These are phyloP conservation scores for Sclerotinia minor DNA, from an alignment of 2,329 filamentous ascomycete species.

Conservation along the genomic window DNA sequence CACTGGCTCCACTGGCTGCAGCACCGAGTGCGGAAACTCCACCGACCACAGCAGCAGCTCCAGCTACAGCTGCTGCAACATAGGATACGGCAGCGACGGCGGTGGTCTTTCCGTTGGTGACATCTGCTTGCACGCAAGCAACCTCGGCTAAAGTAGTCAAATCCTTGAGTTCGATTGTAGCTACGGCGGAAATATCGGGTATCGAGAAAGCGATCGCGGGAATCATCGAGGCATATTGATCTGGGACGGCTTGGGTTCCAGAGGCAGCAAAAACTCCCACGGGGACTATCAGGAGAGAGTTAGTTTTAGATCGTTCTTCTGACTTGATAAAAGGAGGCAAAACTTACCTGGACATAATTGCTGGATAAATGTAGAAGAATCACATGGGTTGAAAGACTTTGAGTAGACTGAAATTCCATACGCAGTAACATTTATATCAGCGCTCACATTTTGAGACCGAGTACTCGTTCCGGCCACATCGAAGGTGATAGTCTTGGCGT, in stretches of 20 bases:
- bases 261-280: conserved; percentile 69
- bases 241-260: conserved; percentile 71
- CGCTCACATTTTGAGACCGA: conserved; percentile 76
- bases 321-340: not conserved
- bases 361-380: conserved; percentile 61
- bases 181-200: conserved; percentile 85
- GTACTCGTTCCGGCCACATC: conserved; percentile 77
- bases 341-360: conserved; percentile 74
- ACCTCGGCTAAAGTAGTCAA: conserved; percentile 61
- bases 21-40: conserved; percentile 69
- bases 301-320: conserved; percentile 14
- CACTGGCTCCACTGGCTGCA: conserved; percentile 51
- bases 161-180: conserved; percentile 72
- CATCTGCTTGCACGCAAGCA: conserved; percentile 78
- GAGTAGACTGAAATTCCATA: conserved; percentile 82
- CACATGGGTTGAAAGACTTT: conserved; percentile 82
- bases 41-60: conserved; percentile 73
- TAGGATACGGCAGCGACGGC: conserved; percentile 76
- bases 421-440: conserved; percentile 46
- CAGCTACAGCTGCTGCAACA: conserved; percentile 79
- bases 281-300: conserved; percentile 58
- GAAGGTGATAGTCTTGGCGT: conserved; percentile 72
- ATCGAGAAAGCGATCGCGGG: conserved; percentile 87
- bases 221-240: conserved; percentile 70
- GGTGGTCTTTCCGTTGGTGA: conserved; percentile 85